Evolutionary conservation across 495 filamentous ascomycete genomes (phyloP).

Genomic region (Bryoglossum gracile): DNA sequence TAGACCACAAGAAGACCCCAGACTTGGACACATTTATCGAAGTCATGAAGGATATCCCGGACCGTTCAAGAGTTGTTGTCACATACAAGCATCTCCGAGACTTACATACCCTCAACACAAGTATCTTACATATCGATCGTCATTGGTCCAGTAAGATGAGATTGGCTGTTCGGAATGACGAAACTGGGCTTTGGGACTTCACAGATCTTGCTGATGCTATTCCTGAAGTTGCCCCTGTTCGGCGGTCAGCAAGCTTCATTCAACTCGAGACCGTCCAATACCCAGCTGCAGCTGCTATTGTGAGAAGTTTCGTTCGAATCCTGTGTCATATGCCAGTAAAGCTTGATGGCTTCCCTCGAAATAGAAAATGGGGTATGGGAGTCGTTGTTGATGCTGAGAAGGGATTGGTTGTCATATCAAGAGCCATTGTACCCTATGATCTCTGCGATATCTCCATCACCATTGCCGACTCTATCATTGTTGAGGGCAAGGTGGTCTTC

Average conservation of each 20-base stretch:
- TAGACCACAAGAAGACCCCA: slow-evolving; percentile 84
- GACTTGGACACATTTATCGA: slow-evolving; percentile 85
- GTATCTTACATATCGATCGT: slow-evolving; percentile 84
- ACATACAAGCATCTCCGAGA: slow-evolving; percentile 94
- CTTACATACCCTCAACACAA: slow-evolving; percentile 87
- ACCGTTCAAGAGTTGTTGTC: slow-evolving; percentile 83
- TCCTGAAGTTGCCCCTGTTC: slow-evolving; percentile 61
- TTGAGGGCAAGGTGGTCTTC: slow-evolving; percentile 90
- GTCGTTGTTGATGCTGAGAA: slow-evolving; percentile 94
- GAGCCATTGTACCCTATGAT: slow-evolving; percentile 92
- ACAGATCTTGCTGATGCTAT: slow-evolving; percentile 73
- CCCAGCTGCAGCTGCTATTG: slow-evolving; percentile 81
- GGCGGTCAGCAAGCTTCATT: slow-evolving; percentile 80
- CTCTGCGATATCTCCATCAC: slow-evolving; percentile 93
- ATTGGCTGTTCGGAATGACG: slow-evolving; percentile 84
- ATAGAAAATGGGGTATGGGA: slow-evolving; percentile 89
- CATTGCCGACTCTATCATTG: slow-evolving; percentile 90
- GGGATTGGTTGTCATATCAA: slow-evolving; percentile 85
- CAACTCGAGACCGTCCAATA: slow-evolving; percentile 82
- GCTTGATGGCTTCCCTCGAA: slow-evolving; percentile 89
- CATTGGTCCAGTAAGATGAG: slow-evolving; percentile 96
- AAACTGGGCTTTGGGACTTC: slow-evolving; percentile 92
- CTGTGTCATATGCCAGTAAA: slow-evolving; percentile 89
- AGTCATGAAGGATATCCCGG: slow-evolving; percentile 82
- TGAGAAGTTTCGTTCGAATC: slow-evolving; percentile 91